phyloP scores from a whole-genome alignment of 1,139 yeast genomes.

The Geotrichum restrictum region DNA sequence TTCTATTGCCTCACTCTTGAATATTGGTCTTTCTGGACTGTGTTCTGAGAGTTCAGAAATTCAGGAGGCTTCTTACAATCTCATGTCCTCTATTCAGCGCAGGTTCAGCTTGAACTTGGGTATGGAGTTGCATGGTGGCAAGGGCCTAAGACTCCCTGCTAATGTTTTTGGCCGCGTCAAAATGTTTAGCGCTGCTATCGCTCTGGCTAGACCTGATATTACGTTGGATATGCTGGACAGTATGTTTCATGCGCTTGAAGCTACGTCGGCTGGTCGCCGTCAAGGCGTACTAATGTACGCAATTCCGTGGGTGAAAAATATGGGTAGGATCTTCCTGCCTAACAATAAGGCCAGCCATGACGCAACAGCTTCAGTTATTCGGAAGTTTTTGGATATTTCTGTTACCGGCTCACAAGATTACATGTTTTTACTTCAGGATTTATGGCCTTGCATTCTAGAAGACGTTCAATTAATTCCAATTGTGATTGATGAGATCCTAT shows the following conservation, averaged over 20 bases:
- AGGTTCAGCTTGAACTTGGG: constrained; percentile 59
- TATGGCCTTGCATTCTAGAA: constrained; percentile 55
- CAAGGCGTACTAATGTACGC: constrained; percentile 52
- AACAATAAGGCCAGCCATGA: constrained; percentile 50
- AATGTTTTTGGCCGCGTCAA: constrained; percentile 64
- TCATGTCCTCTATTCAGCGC: constrained; percentile 60
- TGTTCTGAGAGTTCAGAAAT: constrained; percentile 57
- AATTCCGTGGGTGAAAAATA: constrained; percentile 76
- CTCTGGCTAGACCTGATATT: constrained; percentile 55
- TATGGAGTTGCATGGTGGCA: constrained; percentile 49
- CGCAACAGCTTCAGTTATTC: constrained; percentile 56
- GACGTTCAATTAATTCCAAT: constrained; percentile 11
- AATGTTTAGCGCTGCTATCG: constrained; percentile 55
- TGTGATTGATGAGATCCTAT: constrained; percentile 18
- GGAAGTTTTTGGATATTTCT: constrained; percentile 62
- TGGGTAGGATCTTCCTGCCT: constrained; percentile 49
- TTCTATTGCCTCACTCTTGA: constrained; percentile 41
- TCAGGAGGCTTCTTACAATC: constrained; percentile 58
- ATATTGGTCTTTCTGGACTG: constrained; percentile 65
- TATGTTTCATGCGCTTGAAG: constrained; percentile 55
- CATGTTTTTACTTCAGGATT: constrained; percentile 51
- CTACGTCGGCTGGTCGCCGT: constrained; percentile 38
- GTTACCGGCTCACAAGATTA: constrained; percentile 42
- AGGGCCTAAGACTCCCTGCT: constrained; percentile 67
- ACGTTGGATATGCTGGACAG: constrained; percentile 61